These are phyloP conservation scores for Cardamine occulta DNA, from an alignment of 345 rosid genomes.

Conservation along the genomic window DNA sequence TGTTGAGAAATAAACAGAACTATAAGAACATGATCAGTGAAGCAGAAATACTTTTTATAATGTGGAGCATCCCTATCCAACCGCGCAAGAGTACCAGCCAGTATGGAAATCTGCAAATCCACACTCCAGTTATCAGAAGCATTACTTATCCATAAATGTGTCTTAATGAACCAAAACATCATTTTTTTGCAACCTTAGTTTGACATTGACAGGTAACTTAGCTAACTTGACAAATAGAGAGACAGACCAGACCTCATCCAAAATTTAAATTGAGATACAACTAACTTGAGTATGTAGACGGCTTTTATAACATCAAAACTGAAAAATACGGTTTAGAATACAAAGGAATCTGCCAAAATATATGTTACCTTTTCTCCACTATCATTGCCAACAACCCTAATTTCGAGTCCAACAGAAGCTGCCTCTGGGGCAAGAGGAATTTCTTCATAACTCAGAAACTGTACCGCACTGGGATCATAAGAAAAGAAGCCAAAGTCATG, in stretches of 20 bases:
- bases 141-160: slow-evolving; percentile 4
- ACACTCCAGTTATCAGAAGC: slow-evolving; percentile 29
- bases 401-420: slow-evolving; percentile 92
- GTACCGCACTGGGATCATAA: slow-evolving; percentile 76
- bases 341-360: not conserved
- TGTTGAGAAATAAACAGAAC: slow-evolving; percentile 22
- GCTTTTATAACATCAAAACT: slow-evolving; percentile 8
- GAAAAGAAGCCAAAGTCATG: slow-evolving; percentile 98
- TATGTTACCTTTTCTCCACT: slow-evolving; percentile 88
- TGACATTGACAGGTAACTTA: not conserved
- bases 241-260: not conserved
- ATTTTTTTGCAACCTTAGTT: not conserved
- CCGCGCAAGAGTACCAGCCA: slow-evolving; percentile 96
- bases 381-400: slow-evolving; percentile 97
- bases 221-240: slow-evolving; percentile 3
- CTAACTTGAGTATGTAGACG: not conserved
- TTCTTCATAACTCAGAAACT: slow-evolving; percentile 85
- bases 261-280: not conserved
- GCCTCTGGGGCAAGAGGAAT: slow-evolving; percentile 96
- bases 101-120: slow-evolving; percentile 81
- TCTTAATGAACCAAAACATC: not conserved
- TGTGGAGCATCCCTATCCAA: slow-evolving; percentile 97
- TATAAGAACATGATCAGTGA: slow-evolving; percentile 23
- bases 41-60: slow-evolving; percentile 66
- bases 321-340: not conserved